phyloP scores from a whole-genome alignment of 345 rosid genomes.

The Bruguiera sexangula region DNA sequence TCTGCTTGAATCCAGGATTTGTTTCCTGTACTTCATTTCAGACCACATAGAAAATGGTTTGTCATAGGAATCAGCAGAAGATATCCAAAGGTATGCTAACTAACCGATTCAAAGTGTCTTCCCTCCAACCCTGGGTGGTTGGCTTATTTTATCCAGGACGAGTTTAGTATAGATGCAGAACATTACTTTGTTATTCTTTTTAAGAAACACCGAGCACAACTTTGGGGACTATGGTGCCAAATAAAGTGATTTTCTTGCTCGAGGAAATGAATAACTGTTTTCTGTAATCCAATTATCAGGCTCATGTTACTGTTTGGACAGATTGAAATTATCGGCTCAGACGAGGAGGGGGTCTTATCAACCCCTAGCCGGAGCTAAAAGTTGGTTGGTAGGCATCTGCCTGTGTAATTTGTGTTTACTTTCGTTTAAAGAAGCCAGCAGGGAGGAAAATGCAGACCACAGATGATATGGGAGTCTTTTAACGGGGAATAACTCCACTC shows the following conservation, averaged over 20 bases:
- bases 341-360: too few species aligned
- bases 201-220: neutral
- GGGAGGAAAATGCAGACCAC: too few species aligned
- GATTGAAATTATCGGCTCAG: too few species aligned
- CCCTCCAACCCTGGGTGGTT: neutral
- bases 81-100: neutral
- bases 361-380: too few species aligned
- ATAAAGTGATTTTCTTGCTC: neutral
- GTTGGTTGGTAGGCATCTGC: too few species aligned
- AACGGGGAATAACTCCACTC: too few species aligned
- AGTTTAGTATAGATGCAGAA: neutral
- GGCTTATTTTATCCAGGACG: neutral
- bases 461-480: too few species aligned
- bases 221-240: neutral
- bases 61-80: neutral
- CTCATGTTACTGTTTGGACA: too few species aligned
- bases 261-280: too few species aligned
- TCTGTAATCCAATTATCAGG: too few species aligned
- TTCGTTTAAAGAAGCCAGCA: too few species aligned
- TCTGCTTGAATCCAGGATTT: slow-evolving; percentile 28
- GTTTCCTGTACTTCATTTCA: neutral
- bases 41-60: neutral
- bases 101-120: neutral
- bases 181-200: neutral
- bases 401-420: too few species aligned